phyloP scores from a whole-genome alignment of 108 stramenopile species.

The Epipyxis sp. region DNA sequence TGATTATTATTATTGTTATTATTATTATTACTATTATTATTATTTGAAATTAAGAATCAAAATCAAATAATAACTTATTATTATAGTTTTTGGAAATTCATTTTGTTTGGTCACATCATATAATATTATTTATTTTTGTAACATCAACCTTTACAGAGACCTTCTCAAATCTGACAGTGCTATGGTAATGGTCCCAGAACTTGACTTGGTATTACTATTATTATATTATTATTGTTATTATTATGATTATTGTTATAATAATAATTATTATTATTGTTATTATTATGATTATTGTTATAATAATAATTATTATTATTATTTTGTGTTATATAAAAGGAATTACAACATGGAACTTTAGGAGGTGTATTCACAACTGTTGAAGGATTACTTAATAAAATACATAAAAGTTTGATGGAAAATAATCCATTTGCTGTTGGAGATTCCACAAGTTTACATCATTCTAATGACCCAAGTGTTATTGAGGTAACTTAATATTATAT shows the following conservation, averaged over 20 bases:
- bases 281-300: background rate
- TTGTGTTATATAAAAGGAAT: background rate
- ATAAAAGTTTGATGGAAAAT: slow-evolving; percentile 51
- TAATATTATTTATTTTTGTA: too few species aligned
- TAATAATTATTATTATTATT: background rate
- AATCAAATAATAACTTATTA: too few species aligned
- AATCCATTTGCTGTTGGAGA: slow-evolving; percentile 74
- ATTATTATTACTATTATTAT: too few species aligned
- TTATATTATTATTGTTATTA: slow-evolving; percentile 6
- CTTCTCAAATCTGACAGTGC: slow-evolving; percentile 62
- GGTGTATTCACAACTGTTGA: slow-evolving; percentile 86
- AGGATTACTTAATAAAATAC: slow-evolving; percentile 70
- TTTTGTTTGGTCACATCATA: too few species aligned
- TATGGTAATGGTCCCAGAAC: slow-evolving; percentile 67
- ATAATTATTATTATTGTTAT: background rate
- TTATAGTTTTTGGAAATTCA: too few species aligned
- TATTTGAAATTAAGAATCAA: too few species aligned
- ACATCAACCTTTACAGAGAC: slow-evolving; percentile 9
- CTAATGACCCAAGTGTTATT: background rate
- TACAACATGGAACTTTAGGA: slow-evolving; percentile 59
- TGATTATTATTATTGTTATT: too few species aligned
- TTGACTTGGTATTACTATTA: slow-evolving; percentile 48
- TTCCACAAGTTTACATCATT: slow-evolving; percentile 44
- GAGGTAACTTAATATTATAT: background rate
- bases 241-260: background rate